Base-by-base conservation (phyloP, 495 filamentous ascomycete species). In the Neurospora sp. region DNA sequence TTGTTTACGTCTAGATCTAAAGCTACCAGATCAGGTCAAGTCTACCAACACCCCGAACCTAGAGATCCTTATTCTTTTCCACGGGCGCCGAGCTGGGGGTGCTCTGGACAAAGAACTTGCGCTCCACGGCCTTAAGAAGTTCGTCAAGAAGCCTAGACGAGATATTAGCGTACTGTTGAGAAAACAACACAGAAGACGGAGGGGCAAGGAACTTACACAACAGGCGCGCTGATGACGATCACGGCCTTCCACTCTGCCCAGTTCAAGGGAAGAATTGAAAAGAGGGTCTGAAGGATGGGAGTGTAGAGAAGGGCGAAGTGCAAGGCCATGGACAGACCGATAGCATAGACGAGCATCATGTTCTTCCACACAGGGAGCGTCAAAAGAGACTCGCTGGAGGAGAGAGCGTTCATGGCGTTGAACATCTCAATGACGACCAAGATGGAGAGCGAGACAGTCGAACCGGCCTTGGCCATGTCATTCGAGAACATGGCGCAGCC, bases 341-440 rank as follows among this genome's bases (percentile, higher is more conserved):
- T 96, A 74, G 96, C 96, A 76, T 97, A 97, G 71, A 99, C 91
- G 9, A 99, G 87, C 86, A 96, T 94, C 90, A 97, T 94, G 83
- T 99, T 99, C 78, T 96, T 88, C 94, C 93, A 96, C 37, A 99
- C 84, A 20, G 94, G 94, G 74, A 98, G 89, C 12, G 96, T 98
- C 40, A 99, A 82, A 3, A 99, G 90, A 6, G 93, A 97, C 82
- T 98, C 96, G 82, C 92, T 95, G 9, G 93, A 96, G 17, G 94
- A 97, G 17, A 99, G 88, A 1, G 96, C 96, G 80, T 99, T 99
- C 93, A 99, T 97, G 72, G 96, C 96, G 83, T 99, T 99, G 76
- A 99, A 85, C 96, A 99, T 99, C 86, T 99, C 96, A 79, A 99
- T 98, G 74, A 97, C 94, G 39, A 99, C 96, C 37, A 99, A 87